These are phyloP conservation scores for Scedosporium apiospermum DNA, from an alignment of 2,329 filamentous ascomycete genomes.

Conservation along the genomic window DNA sequence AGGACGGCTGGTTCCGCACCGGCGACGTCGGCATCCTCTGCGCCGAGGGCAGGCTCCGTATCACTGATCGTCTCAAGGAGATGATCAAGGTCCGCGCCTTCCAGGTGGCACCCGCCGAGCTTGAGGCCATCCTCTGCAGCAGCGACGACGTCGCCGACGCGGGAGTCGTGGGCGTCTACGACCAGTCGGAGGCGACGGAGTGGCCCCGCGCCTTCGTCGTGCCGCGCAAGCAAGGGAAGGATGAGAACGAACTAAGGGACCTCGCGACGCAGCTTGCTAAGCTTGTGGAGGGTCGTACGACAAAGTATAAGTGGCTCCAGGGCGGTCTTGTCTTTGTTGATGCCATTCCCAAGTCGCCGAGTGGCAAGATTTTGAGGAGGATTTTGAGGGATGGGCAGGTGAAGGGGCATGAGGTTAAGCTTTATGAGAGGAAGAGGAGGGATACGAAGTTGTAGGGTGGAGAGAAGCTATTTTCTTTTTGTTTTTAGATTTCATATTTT, in stretches of 20 bases:
- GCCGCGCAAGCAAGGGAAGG: constrained; percentile 13
- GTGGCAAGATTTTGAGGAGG: constrained; percentile 37
- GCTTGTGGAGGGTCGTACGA: constrained; percentile 50
- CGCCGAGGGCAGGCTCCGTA: constrained; percentile 45
- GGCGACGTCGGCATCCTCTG: constrained; percentile 59
- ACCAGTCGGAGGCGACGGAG: constrained; percentile 49
- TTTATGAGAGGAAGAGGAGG: constrained; percentile 17
- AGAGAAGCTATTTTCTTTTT: neutral
- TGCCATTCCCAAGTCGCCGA: constrained; percentile 61
- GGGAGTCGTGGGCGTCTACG: constrained; percentile 52
- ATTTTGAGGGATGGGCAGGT: constrained; percentile 31
- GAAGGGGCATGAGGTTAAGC: constrained; percentile 22
- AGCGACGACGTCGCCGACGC: constrained; percentile 46
- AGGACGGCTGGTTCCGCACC: constrained; percentile 61
- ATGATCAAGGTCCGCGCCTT: constrained; percentile 53
- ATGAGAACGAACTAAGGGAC: constrained; percentile 28
- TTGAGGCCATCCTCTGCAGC: constrained; percentile 26
- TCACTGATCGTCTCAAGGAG: constrained; percentile 65
- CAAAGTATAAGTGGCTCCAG: constrained; percentile 56
- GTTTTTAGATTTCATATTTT: neutral
- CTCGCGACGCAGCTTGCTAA: constrained; percentile 44
- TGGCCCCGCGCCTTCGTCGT: constrained; percentile 55
- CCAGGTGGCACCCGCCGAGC: constrained; percentile 49
- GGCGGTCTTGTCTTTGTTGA: constrained; percentile 63
- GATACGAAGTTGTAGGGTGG: constrained; percentile 8